Conservation (phyloP, 2,329 filamentous ascomycete species). For the Talaromyces piceae region DNA sequence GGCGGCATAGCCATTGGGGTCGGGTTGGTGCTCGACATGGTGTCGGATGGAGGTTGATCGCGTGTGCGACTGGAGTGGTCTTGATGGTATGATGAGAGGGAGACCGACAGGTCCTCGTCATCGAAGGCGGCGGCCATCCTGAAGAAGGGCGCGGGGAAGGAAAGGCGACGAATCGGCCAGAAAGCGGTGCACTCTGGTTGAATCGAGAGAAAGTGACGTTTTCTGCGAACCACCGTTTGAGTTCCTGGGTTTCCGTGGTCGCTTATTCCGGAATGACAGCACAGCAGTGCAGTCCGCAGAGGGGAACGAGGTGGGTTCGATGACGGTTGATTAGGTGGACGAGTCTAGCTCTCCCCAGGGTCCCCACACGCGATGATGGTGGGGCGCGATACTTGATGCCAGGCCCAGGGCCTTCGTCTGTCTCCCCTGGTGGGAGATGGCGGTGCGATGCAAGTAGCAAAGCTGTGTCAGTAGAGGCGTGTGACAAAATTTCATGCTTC, state of each 20-base stretch:
- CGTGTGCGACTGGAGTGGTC: conserved; percentile 18
- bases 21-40: conserved; percentile 20
- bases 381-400: no score
- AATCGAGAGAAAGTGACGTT: conserved; percentile 5
- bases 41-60: conserved; percentile 20
- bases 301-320: not conserved
- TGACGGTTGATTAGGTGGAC: conserved; percentile 7
- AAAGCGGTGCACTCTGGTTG: no score
- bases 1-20: conserved; percentile 34
- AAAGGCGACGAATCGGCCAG: not conserved
- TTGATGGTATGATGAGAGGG: conserved; percentile 41
- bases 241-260: conserved; percentile 2
- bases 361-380: no score
- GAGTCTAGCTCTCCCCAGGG: conserved; percentile 11
- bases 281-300: conserved; percentile 2
- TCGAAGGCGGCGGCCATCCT: conserved; percentile 50
- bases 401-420: no score
- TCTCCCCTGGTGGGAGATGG: not conserved
- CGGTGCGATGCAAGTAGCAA: not conserved
- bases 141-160: not conserved
- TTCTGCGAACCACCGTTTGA: not conserved
- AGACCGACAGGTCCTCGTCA: conserved; percentile 77
- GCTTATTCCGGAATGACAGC: conserved; percentile 5
- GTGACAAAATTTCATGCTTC: not conserved
- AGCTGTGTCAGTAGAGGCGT: no score